Percentiles rank a stretch among this genome's conserved stretches.
Evolutionary conservation across 108 stramenopile species (phyloP).

Genomic region (Skeletonema menzelii): DNA sequence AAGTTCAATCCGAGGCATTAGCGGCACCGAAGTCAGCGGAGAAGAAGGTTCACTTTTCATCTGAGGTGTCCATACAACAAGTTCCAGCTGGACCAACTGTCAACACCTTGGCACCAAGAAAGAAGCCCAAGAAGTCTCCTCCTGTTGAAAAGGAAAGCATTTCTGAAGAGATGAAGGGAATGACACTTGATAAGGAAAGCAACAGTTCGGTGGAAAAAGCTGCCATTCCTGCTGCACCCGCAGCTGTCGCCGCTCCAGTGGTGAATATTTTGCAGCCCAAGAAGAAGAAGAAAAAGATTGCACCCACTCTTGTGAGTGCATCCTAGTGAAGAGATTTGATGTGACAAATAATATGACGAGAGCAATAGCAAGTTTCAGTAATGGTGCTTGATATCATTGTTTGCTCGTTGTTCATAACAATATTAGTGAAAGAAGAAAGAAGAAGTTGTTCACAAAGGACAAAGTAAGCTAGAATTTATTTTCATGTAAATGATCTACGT

Average conservation of each 20-base stretch:
- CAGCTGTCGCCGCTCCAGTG: background rate
- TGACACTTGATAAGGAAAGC: constrained; percentile 8
- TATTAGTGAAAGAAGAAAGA: background rate
- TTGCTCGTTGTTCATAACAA: background rate
- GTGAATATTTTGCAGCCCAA: constrained; percentile 17
- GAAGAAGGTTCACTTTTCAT: background rate
- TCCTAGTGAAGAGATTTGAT: background rate
- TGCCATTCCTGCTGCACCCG: background rate
- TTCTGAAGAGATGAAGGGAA: constrained; percentile 16
- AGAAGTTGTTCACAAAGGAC: background rate
- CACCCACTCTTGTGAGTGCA: constrained; percentile 12
- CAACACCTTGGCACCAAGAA: constrained; percentile 9
- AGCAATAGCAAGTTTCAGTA: background rate
- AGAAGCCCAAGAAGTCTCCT: constrained; percentile 3
- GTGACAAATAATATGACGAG: background rate
- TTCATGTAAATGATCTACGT: background rate
- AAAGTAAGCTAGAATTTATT: background rate
- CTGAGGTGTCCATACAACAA: background rate
- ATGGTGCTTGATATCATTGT: background rate
- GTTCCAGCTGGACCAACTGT: background rate
- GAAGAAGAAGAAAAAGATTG: constrained; percentile 37
- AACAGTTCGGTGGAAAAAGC: constrained; percentile 1
- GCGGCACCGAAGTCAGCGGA: background rate
- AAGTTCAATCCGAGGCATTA: background rate
- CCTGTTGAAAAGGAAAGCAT: constrained; percentile 3